Evolutionary conservation across 345 rosid species (phyloP), one percentile per base, ranked within the genome.

Genomic region (Heritiera littoralis): DNA sequence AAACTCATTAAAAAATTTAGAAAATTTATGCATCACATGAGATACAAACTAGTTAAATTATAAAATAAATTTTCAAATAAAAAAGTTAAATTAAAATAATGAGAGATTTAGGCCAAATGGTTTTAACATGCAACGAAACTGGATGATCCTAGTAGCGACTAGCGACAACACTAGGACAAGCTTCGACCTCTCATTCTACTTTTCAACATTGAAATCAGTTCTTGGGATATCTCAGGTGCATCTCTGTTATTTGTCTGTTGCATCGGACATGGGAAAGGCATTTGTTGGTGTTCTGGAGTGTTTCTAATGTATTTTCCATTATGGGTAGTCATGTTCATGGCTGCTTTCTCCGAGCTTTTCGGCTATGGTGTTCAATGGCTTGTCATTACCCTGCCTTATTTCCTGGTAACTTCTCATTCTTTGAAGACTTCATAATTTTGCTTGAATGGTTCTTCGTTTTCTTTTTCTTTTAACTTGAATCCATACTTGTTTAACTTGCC

Each of bases 221-320:
- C 88, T 92, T 6, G 94, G 92, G 70, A 85, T 92, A 23, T 88
- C 94, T 32, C 97, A 92, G 81, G 85, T 90, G 40, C 88, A 88
- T 78, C 88, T 92, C 28, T 89, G 88, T 77, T 92, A 88, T 79
- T 87, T 92, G 71, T 86, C 92, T 0, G 94, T 89, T 61, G 97
- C 95, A n/a, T 93, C 97, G 7, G 94, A 93, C 80, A 75, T 93
- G 88, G 95, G 97, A 2, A 93, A 93, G 81, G 90, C 88, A 6
- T 87, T 93, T 46, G 97, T 1, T 93, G 97, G 97, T 90, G 91
- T 32, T 89, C 89, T 1, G 93, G 97, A 17, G 80, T 91, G 23
- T 87, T 82, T 17, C 82, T 92, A 7, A 41, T 69, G 68, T 82
- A 91, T 76, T 78, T 90, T 28, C 72, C 72, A 6, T 45, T 67